Percentiles rank a stretch among this genome's conserved stretches.
Conservation (phyloP, 2,329 filamentous ascomycete species). For the Aspergillus brasiliensis region DNA sequence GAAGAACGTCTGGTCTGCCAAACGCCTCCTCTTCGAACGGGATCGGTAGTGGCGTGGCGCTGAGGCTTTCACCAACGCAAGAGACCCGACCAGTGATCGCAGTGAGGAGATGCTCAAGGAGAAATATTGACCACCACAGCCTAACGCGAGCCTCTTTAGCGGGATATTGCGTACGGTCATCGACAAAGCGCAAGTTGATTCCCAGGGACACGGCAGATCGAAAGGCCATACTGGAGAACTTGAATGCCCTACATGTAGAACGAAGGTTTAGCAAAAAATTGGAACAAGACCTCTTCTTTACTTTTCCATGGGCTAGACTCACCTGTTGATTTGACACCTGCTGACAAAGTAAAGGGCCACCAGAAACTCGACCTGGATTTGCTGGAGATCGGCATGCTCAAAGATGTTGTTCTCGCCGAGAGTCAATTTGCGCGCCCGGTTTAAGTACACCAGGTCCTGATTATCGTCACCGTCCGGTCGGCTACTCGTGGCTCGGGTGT, state of each 20-base stretch:
- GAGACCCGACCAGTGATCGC: slow-evolving; percentile 46
- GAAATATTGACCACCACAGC: slow-evolving; percentile 48
- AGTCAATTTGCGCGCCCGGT: slow-evolving; percentile 41
- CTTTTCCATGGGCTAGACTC: slow-evolving; percentile 2
- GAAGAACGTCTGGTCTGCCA: slow-evolving; percentile 25
- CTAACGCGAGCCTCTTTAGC: slow-evolving; percentile 45
- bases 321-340: slow-evolving; percentile 47
- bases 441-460: slow-evolving; percentile 45
- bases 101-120: slow-evolving; percentile 44
- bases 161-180: slow-evolving; percentile 34
- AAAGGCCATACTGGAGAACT: slow-evolving; percentile 43
- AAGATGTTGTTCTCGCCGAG: slow-evolving; percentile 41
- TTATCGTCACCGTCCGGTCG: slow-evolving; percentile 20
- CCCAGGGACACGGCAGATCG: slow-evolving; percentile 44
- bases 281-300: background rate
- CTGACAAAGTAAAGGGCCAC: slow-evolving; percentile 44
- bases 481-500: slow-evolving; percentile 37
- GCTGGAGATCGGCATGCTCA: slow-evolving; percentile 45
- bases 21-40: slow-evolving; percentile 42
- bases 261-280: background rate
- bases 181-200: slow-evolving; percentile 44
- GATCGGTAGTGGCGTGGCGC: slow-evolving; percentile 40
- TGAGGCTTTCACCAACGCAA: slow-evolving; percentile 41
- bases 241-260: slow-evolving; percentile 39
- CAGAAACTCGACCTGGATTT: slow-evolving; percentile 45